Percentiles rank a stretch among this genome's conserved stretches.
These are phyloP conservation scores for Aspergillus olivimuriae DNA, from an alignment of 495 filamentous ascomycete species.

Conservation along the genomic window DNA sequence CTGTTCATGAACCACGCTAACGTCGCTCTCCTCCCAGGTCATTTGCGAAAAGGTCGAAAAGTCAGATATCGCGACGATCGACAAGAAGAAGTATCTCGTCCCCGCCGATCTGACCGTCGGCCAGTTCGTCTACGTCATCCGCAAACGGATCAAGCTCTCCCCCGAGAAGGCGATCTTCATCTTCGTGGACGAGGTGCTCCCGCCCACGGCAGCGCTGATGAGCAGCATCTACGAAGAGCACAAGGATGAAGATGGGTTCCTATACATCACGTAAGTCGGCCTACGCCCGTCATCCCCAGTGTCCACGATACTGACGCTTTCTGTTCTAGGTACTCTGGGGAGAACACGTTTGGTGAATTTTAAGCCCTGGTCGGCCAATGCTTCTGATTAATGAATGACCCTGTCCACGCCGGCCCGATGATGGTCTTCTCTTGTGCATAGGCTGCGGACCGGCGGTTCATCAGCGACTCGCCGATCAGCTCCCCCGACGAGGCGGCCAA, in stretches of 20 bases:
- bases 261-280: constrained; percentile 50
- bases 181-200: constrained; percentile 98
- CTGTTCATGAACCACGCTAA: constrained; percentile 29
- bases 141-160: constrained; percentile 99
- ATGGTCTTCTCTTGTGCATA: constrained; percentile 5
- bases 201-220: constrained; percentile 96
- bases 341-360: constrained; percentile 90
- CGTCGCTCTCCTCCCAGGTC: constrained; percentile 50
- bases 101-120: constrained; percentile 97
- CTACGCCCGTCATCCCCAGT: not conserved
- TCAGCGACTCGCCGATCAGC: no score
- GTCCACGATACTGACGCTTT: constrained; percentile 20
- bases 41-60: constrained; percentile 99
- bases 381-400: constrained; percentile 12
- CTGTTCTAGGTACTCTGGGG: constrained; percentile 81
- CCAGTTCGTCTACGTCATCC: constrained; percentile 99
- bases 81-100: constrained; percentile 99
- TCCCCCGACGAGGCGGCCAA: constrained; percentile 10
- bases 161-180: constrained; percentile 99
- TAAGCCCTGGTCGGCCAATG: constrained; percentile 21
- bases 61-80: constrained; percentile 98
- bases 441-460: no score
- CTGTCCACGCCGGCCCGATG: constrained; percentile 10
- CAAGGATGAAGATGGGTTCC: constrained; percentile 63
- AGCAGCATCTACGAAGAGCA: constrained; percentile 99